Percentiles rank a stretch among this genome's conserved stretches.
Conservation (phyloP, 1,139 yeast species). For the Torulaspora pretoriensis region DNA sequence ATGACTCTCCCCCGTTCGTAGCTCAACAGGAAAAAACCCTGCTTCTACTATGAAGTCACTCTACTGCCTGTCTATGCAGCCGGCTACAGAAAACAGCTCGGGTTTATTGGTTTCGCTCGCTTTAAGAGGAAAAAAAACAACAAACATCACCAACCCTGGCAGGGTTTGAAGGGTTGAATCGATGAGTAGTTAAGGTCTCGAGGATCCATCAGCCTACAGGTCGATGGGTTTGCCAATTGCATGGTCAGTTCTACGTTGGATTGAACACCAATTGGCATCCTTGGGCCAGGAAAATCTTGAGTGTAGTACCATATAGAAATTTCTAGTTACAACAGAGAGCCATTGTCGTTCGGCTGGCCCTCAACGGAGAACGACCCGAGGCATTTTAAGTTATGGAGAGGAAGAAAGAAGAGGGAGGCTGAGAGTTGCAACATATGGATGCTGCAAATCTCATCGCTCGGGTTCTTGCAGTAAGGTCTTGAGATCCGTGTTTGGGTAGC, state of each 20-base stretch:
- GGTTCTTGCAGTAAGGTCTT: neutral
- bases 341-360: neutral
- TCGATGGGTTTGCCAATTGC: no score
- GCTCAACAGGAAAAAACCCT: constrained; percentile 1
- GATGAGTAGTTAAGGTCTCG: neutral
- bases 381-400: constrained; percentile 1
- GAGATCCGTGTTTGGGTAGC: neutral
- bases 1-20: constrained; percentile 1
- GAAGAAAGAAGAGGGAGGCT: neutral
- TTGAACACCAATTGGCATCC: no score
- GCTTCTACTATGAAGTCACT: neutral
- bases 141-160: neutral
- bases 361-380: constrained; percentile 1
- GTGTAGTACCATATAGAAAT: neutral
- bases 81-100: neutral
- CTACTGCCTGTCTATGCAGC: neutral
- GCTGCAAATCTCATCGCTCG: neutral
- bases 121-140: neutral
- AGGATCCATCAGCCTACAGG: neutral
- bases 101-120: neutral
- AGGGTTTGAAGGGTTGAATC: neutral
- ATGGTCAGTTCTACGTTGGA: no score
- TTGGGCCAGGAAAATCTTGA: no score
- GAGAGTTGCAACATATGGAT: neutral
- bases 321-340: neutral